These are phyloP conservation scores for Mariannaea elegans DNA, from an alignment of 2,329 filamentous ascomycete genomes.

Conservation along the genomic window DNA sequence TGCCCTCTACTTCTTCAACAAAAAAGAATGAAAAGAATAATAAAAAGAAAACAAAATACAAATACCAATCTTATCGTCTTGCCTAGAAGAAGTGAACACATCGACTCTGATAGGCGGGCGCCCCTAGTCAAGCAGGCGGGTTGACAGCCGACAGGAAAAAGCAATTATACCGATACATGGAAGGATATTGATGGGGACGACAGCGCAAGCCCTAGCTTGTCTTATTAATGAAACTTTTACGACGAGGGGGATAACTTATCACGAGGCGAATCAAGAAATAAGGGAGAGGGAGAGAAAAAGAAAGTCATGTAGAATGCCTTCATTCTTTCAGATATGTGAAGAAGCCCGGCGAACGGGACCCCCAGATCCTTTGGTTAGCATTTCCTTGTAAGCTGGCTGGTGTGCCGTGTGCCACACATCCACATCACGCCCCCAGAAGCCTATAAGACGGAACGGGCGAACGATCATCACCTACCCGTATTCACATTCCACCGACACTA, in stretches of 20 bases:
- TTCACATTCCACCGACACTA: background rate
- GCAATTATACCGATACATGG: conserved; percentile 16
- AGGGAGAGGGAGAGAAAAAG: background rate
- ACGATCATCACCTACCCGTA: background rate
- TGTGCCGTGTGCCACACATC: background rate
- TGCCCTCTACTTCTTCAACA: background rate
- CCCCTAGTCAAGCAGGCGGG: background rate
- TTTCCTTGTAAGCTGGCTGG: too few species aligned
- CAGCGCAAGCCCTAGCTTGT: background rate
- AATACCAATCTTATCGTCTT: background rate
- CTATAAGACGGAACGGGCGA: background rate
- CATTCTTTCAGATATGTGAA: background rate
- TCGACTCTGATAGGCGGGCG: background rate
- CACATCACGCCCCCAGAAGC: background rate
- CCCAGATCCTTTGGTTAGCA: too few species aligned
- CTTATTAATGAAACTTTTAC: too few species aligned
- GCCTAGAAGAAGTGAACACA: background rate
- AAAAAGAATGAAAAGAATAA: background rate
- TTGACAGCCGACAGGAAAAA: conserved; percentile 8
- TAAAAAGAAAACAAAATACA: background rate
- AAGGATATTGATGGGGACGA: background rate
- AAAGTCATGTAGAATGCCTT: background rate
- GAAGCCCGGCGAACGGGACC: background rate
- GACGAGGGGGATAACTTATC: too few species aligned
- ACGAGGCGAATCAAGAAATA: too few species aligned